Conservation (phyloP, 768 basidiomycete species). For the Pulveroboletus ravenelii region DNA sequence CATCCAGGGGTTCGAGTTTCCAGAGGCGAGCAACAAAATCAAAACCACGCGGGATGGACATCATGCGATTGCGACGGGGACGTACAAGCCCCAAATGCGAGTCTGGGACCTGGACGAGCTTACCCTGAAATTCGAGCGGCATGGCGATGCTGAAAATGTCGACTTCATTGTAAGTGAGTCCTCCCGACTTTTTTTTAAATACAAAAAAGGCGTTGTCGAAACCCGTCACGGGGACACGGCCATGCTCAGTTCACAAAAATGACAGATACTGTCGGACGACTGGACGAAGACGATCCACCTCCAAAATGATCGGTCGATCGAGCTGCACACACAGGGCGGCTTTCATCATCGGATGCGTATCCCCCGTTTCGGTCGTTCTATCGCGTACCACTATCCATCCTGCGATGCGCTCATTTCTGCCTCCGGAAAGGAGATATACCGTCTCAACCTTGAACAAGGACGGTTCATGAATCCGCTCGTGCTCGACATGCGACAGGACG, state of each 20-base stretch:
- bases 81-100: conserved; percentile 95
- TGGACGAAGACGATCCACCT: conserved; percentile 99
- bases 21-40: conserved; percentile 90
- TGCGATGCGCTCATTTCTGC: conserved; percentile 87
- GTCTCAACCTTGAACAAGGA: conserved; percentile 94
- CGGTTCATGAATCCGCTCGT: conserved; percentile 81
- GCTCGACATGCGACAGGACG: conserved; percentile 47
- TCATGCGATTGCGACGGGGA: conserved; percentile 90
- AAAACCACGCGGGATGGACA: conserved; percentile 89
- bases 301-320: conserved; percentile 91
- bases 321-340: conserved; percentile 91
- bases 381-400: conserved; percentile 91
- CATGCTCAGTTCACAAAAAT: neutral
- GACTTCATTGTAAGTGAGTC: conserved; percentile 91
- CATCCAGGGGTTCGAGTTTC: conserved; percentile 95
- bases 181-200: neutral
- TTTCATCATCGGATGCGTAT: conserved; percentile 91
- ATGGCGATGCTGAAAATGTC: conserved; percentile 94
- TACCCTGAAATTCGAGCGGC: conserved; percentile 91
- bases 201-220: neutral
- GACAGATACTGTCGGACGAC: conserved; percentile 89
- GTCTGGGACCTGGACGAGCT: conserved; percentile 95
- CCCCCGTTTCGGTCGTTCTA: conserved; percentile 87
- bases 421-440: conserved; percentile 83
- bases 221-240: neutral